Evolutionary conservation across 805 yeast genomes (phyloP).

Genomic region (Candida pini): DNA sequence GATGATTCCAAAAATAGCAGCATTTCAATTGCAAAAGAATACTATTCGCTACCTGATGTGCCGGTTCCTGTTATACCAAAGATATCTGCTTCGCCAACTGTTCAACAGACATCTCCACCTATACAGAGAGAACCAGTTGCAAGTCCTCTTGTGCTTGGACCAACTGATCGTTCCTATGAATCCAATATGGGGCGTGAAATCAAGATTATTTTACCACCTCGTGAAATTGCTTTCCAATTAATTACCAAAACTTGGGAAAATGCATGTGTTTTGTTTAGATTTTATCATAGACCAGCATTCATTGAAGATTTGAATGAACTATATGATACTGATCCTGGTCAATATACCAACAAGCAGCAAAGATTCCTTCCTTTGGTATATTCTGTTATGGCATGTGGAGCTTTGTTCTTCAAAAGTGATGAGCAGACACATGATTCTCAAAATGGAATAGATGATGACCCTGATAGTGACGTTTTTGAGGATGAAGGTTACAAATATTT

Average conservation of each 20-base stretch:
- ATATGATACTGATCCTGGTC: slow-evolving; percentile 69
- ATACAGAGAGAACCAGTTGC: slow-evolving; percentile 11
- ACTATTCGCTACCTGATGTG: slow-evolving; percentile 26
- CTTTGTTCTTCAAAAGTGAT: slow-evolving; percentile 58
- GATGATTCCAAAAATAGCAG: slow-evolving; percentile 14
- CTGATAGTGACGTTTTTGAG: slow-evolving; percentile 37
- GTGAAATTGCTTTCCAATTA: slow-evolving; percentile 63
- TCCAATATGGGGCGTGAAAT: slow-evolving; percentile 43
- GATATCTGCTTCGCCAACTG: too few species aligned
- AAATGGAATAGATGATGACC: slow-evolving; percentile 21
- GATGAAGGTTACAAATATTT: slow-evolving; percentile 81
- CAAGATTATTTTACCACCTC: slow-evolving; percentile 67
- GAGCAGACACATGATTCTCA: slow-evolving; percentile 26
- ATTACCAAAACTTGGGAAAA: slow-evolving; percentile 77
- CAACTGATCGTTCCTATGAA: slow-evolving; percentile 35
- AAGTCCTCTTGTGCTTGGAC: slow-evolving; percentile 20
- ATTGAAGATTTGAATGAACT: slow-evolving; percentile 67
- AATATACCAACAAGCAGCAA: slow-evolving; percentile 67
- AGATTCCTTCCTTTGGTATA: slow-evolving; percentile 75
- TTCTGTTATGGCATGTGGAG: slow-evolving; percentile 86
- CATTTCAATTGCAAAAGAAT: slow-evolving; percentile 21
- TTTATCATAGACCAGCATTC: slow-evolving; percentile 80
- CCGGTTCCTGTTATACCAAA: slow-evolving; percentile 25
- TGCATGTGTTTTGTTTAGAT: slow-evolving; percentile 80
- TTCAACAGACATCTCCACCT: slow-evolving; percentile 13